phyloP scores from a whole-genome alignment of 2,329 filamentous ascomycete genomes.

The Berkeleyomyces basicola region DNA sequence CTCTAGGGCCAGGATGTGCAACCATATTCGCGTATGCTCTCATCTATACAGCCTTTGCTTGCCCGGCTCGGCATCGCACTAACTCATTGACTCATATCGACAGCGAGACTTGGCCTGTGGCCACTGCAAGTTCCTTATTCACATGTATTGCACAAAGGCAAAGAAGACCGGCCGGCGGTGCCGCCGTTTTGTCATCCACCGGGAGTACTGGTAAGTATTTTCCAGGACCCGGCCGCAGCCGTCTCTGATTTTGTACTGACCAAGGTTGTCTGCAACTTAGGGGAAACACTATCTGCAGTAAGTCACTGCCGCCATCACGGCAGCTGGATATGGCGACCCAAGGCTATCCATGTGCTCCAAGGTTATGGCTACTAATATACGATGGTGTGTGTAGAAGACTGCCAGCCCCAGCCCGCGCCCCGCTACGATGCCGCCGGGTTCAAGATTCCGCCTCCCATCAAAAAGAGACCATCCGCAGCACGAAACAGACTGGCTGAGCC shows the following conservation, averaged over 20 bases:
- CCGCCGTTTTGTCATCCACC: not conserved
- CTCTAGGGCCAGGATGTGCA: not conserved
- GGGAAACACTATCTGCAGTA: not conserved
- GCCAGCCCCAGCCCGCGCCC: not conserved
- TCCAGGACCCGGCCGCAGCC: not conserved
- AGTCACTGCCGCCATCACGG: not conserved
- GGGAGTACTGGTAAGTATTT: not conserved
- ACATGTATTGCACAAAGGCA: not conserved
- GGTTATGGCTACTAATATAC: no score
- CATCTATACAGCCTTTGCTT: not conserved
- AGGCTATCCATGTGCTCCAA: no score
- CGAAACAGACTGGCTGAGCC: not conserved
- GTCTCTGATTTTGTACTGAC: not conserved
- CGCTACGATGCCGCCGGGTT: not conserved
- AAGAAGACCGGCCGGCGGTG: not conserved
- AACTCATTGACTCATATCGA: not conserved
- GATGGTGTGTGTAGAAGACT: not conserved
- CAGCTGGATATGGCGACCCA: no score
- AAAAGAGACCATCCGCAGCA: not conserved
- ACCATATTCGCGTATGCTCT: not conserved
- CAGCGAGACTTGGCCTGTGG: conserved; percentile 1
- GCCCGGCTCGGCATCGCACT: not conserved
- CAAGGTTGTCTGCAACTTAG: not conserved
- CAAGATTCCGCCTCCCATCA: not conserved
- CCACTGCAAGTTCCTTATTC: not conserved